Evolutionary conservation across 768 basidiomycete species (phyloP).

Genomic region (Cystofilobasidium macerans): DNA sequence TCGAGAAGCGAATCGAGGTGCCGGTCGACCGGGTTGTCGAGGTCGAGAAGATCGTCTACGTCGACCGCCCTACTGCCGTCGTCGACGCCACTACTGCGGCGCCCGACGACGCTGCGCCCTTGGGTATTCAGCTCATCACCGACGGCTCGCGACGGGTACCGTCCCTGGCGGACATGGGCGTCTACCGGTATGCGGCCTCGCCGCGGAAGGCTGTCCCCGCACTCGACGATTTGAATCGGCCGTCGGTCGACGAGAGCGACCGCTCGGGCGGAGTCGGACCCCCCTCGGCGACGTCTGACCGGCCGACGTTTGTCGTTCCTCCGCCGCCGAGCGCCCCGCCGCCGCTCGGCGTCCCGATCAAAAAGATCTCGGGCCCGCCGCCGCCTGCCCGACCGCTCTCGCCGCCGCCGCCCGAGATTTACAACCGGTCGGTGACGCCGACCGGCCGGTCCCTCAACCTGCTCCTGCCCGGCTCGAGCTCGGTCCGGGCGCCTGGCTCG

Average conservation of each 20-base stretch:
- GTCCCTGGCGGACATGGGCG: slow-evolving; percentile 18
- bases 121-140: not conserved
- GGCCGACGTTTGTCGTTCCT: slow-evolving; percentile 18
- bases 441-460: slow-evolving; percentile 52
- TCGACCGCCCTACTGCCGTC: too few relatives aligned
- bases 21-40: slow-evolving; percentile 33
- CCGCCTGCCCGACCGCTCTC: slow-evolving; percentile 83
- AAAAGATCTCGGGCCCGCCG: slow-evolving; percentile 40
- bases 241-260: not conserved
- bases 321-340: slow-evolving; percentile 53
- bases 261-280: too few relatives aligned
- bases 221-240: not conserved
- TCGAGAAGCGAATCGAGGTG: slow-evolving; percentile 34
- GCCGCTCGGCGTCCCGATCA: slow-evolving; percentile 55
- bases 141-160: not conserved
- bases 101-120: too few relatives aligned
- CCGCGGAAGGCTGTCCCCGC: not conserved
- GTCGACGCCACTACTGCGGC: too few relatives aligned
- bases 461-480: slow-evolving; percentile 8
- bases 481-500: slow-evolving; percentile 41
- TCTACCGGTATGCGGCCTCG: slow-evolving; percentile 18
- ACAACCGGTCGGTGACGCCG: slow-evolving; percentile 58
- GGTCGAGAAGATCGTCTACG: slow-evolving; percentile 26
- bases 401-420: slow-evolving; percentile 82
- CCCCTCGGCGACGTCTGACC: not conserved